Evolutionary conservation across 306 rosid species (phyloP).

Genomic region (Fagus sylvatica): DNA sequence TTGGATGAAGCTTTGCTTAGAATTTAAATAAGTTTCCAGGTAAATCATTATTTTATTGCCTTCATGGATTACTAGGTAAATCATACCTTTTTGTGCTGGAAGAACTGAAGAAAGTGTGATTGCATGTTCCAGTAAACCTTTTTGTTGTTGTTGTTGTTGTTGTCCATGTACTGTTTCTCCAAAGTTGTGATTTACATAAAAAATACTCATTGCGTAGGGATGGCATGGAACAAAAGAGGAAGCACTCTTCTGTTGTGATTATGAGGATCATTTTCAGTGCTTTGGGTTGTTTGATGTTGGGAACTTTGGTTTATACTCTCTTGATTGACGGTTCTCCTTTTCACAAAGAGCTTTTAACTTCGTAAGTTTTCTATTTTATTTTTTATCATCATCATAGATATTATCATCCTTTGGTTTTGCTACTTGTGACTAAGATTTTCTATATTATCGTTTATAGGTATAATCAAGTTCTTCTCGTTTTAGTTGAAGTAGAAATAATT

Average conservation of each 20-base stretch:
- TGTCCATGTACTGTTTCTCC: constrained; percentile 8
- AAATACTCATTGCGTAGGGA: constrained; percentile 37
- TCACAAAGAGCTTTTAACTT: constrained; percentile 68
- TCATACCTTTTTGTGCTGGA: neutral
- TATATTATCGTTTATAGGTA: constrained; percentile 9
- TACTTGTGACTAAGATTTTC: neutral
- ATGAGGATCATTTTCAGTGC: constrained; percentile 54
- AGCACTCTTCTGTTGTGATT: constrained; percentile 35
- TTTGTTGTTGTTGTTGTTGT: neutral
- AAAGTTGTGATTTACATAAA: constrained; percentile 15
- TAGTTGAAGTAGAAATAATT: constrained; percentile 11
- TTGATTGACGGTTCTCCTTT: constrained; percentile 78
- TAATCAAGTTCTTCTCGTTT: constrained; percentile 13
- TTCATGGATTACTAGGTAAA: neutral
- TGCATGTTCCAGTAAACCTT: constrained; percentile 9
- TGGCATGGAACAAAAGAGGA: constrained; percentile 31
- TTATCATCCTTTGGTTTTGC: neutral
- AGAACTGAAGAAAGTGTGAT: neutral
- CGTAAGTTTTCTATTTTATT: constrained; percentile 51
- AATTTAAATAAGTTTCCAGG: neutral
- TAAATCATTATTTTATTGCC: neutral
- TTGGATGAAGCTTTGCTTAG: neutral
- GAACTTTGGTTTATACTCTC: constrained; percentile 63
- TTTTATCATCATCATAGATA: constrained; percentile 1
- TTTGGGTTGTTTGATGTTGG: constrained; percentile 70